Evolutionary conservation across 2,329 filamentous ascomycete genomes (phyloP).

Genomic region (Monosporascus sp.): DNA sequence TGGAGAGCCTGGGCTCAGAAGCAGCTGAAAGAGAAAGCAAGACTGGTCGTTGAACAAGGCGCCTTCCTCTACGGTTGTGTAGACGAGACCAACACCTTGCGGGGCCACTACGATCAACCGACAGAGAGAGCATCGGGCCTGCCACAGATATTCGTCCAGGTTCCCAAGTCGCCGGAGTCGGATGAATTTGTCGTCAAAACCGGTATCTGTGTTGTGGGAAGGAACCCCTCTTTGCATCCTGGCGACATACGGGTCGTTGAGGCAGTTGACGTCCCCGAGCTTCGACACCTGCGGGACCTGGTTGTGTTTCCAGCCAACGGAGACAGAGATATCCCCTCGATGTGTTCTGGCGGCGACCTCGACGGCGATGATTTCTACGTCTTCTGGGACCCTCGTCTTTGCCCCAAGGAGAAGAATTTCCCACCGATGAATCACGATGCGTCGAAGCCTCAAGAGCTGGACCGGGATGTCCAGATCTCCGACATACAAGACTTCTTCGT

Average conservation of each 20-base stretch:
- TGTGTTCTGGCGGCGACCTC: constrained; percentile 93
- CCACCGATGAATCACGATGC: constrained; percentile 72
- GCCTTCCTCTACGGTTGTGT: constrained; percentile 85
- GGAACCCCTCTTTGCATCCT: constrained; percentile 90
- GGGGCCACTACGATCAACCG: constrained; percentile 58
- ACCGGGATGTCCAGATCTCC: constrained; percentile 60
- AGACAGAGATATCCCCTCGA: constrained; percentile 79
- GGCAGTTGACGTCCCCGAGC: constrained; percentile 68
- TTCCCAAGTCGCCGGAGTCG: constrained; percentile 54
- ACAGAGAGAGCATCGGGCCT: constrained; percentile 46
- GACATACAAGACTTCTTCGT: constrained; percentile 86
- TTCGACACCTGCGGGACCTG: constrained; percentile 76
- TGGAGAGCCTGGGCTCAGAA: constrained; percentile 91
- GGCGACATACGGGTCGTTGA: constrained; percentile 86
- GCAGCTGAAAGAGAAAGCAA: constrained; percentile 85
- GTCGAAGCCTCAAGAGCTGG: constrained; percentile 48
- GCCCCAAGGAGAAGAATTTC: constrained; percentile 66
- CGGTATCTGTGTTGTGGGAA: constrained; percentile 76
- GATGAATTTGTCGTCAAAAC: constrained; percentile 59
- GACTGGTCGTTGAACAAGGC: constrained; percentile 73
- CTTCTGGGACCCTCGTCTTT: constrained; percentile 76
- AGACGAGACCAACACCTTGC: constrained; percentile 74
- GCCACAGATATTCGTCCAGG: constrained; percentile 85
- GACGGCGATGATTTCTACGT: constrained; percentile 96
- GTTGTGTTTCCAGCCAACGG: constrained; percentile 82